These are phyloP conservation scores for Ailanthus altissimus DNA, from an alignment of 345 rosid species.

Conservation along the genomic window DNA sequence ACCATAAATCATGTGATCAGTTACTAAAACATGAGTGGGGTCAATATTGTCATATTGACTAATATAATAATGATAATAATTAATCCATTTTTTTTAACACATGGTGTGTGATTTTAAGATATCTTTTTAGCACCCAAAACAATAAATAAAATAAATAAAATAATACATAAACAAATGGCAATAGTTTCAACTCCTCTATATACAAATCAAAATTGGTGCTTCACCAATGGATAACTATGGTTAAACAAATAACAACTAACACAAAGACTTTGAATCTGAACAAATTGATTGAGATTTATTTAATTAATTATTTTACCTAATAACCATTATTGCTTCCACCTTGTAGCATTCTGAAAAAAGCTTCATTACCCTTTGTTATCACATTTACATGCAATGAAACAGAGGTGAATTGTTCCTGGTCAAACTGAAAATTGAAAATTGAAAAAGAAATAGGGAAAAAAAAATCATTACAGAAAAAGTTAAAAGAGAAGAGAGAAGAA, in stretches of 20 bases:
- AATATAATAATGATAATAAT: not conserved
- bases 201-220: not conserved
- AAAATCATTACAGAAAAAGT: not conserved
- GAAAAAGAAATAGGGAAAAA: too few species aligned
- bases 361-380: not conserved
- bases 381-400: not conserved
- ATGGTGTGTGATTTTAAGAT: not conserved
- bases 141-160: not conserved
- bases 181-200: not conserved
- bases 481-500: not conserved
- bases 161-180: too few species aligned
- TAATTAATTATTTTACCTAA: not conserved
- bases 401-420: conserved; percentile 20
- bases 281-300: not conserved
- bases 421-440: conserved; percentile 37
- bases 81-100: not conserved
- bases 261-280: conserved; percentile 17
- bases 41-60: not conserved
- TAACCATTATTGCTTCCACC: too few species aligned
- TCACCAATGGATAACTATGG: conserved; percentile 23
- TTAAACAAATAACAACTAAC: conserved; percentile 40
- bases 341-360: not conserved
- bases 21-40: not conserved
- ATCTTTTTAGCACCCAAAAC: not conserved
- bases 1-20: too few species aligned